Conservation (phyloP, 176 grass and related monocot genomes). For the Lolium perenne region DNA sequence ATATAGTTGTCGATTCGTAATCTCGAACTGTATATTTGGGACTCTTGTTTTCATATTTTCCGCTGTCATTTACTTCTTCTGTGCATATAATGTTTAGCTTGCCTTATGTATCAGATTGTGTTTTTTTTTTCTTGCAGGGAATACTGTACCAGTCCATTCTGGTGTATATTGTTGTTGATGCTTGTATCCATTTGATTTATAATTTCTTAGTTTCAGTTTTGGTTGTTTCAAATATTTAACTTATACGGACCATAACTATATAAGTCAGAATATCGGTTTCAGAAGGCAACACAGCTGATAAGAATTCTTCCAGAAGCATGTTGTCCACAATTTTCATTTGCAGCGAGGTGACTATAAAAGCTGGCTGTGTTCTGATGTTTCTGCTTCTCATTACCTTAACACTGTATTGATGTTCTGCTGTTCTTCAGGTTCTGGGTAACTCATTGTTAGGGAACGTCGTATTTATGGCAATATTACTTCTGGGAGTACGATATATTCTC, state of each 20-base stretch:
- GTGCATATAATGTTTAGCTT: background rate
- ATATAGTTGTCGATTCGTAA: background rate
- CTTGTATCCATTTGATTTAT: conserved; percentile 71
- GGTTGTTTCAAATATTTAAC: conserved; percentile 25
- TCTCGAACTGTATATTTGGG: background rate
- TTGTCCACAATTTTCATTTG: conserved; percentile 62
- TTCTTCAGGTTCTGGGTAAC: conserved; percentile 63
- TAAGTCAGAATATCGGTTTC: conserved; percentile 79
- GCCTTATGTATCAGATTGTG: background rate
- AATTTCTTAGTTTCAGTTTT: background rate
- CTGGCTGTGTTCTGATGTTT: conserved; percentile 31
- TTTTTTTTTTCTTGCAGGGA: conserved; percentile 56
- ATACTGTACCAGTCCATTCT: conserved; percentile 66
- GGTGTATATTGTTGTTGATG: conserved; percentile 73
- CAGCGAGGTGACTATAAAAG: conserved; percentile 54
- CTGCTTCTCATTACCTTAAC: background rate
- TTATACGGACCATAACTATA: conserved; percentile 60
- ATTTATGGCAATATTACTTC: conserved; percentile 66
- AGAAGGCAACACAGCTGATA: conserved; percentile 51
- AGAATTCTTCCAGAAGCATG: conserved; percentile 57
- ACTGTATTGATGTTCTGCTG: conserved; percentile 3
- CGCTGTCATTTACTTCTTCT: conserved; percentile 1
- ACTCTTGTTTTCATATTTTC: conserved; percentile 11
- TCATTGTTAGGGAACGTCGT: conserved; percentile 69
- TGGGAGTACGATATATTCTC: conserved; percentile 63